Evolutionary conservation across 2,329 filamentous ascomycete genomes (phyloP), one percentile per base, ranked within the genome.

Genomic region (Fusarium heterosporum): DNA sequence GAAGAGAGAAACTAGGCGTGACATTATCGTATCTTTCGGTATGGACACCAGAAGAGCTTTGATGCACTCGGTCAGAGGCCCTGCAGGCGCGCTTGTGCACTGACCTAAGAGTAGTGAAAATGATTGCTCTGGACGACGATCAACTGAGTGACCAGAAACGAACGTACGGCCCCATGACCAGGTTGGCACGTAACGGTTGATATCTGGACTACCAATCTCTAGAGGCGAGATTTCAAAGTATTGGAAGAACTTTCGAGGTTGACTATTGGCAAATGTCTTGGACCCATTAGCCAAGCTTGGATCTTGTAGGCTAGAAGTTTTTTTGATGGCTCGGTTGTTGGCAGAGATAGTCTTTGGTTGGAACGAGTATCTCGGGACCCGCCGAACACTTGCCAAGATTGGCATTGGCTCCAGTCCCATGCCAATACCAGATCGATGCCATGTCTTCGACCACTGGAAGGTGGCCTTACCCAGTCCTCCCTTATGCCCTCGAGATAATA

Each of bases 141-240:
- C 70, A 3, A 70, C 54, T 0, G 70, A 72, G 2, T 46, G 30
- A 0, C 70, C 70, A 2, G 70, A 72, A 4, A 66, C 32, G 14
- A 72, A 72, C 0, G 68, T 70, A 2, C 70, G 70, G 0, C 70
- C 70, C 70, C 70, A 72, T 3, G 70, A 40, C 70, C 70, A 72
- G 0, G 70, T 58, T 1, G 70, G 70, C 2, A 72, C 59, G 2
- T 70, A 72, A 1, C 68, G 69, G 1, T 61, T 62, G 6, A 68
- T 41, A 11, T 72, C 70, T 0, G 8, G 59, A 5, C 70, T 72
- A 0, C 70, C 70, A 1, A 72, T 59, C 5, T 72, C 70, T 0
- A 72, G 39, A 0, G 70, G 70, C 2, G 70, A 67, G 4, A 72
- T 64, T 6, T 72, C 70, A 3, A 72, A 72, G n/a, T 71, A 72